Conservation (phyloP, 2,329 filamentous ascomycete species). For the Diaporthe sp. region DNA sequence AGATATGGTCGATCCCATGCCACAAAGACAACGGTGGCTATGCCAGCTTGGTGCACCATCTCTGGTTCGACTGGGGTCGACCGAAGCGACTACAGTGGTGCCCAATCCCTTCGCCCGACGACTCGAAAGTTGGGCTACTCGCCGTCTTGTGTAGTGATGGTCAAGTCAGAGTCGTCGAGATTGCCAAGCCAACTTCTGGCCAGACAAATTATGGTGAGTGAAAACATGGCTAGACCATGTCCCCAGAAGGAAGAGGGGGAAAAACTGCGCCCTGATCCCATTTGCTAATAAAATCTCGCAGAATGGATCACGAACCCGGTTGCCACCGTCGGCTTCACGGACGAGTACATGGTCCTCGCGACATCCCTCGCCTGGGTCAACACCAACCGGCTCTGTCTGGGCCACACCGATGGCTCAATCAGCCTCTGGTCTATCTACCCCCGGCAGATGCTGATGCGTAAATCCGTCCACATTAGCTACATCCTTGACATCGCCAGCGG, state of each 20-base stretch:
- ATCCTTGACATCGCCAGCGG: slow-evolving; percentile 68
- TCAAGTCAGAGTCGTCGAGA: slow-evolving; percentile 62
- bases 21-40: slow-evolving; percentile 28
- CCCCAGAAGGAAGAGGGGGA: neutral
- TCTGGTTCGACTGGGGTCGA: slow-evolving; percentile 65
- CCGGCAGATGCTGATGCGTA: slow-evolving; percentile 61
- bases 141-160: slow-evolving; percentile 67
- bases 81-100: slow-evolving; percentile 67
- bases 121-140: slow-evolving; percentile 55
- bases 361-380: slow-evolving; percentile 69
- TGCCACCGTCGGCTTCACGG: slow-evolving; percentile 58
- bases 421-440: slow-evolving; percentile 70
- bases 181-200: slow-evolving; percentile 51
- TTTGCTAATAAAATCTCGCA: slow-evolving; percentile 44
- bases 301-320: slow-evolving; percentile 61
- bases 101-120: slow-evolving; percentile 54
- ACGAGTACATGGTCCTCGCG: slow-evolving; percentile 63
- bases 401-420: slow-evolving; percentile 69
- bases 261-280: neutral
- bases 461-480: slow-evolving; percentile 66
- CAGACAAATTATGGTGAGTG: slow-evolving; percentile 57
- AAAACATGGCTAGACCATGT: neutral
- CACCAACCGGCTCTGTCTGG: slow-evolving; percentile 67
- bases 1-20: slow-evolving; percentile 40
- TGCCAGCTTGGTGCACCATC: slow-evolving; percentile 30